A percentile compares a stretch with the other conserved stretches of the same genome.
These are phyloP conservation scores for Albophoma yamanashiensis DNA, from an alignment of 2,329 filamentous ascomycete species.

Conservation along the genomic window DNA sequence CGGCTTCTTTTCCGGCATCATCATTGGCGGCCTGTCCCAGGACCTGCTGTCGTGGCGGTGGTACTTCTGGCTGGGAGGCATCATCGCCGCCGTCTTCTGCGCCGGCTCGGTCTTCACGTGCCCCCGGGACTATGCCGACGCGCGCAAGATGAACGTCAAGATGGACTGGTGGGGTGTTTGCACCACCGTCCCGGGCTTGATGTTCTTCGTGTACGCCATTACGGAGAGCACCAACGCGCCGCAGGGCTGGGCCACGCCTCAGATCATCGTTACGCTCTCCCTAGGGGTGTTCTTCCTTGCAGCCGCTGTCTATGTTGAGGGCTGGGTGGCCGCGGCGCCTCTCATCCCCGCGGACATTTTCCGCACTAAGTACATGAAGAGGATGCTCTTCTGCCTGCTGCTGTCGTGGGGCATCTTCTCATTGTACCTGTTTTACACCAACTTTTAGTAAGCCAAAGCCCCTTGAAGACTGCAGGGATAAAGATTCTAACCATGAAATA, in stretches of 20 bases:
- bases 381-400: conserved; percentile 43
- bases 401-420: conserved; percentile 44
- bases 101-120: conserved; percentile 30
- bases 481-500: conserved; percentile 9
- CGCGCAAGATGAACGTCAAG: conserved; percentile 14
- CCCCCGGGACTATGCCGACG: conserved; percentile 22
- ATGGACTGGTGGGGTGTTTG: conserved; percentile 54
- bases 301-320: conserved; percentile 51
- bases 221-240: conserved; percentile 54
- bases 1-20: conserved; percentile 52
- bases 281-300: conserved; percentile 43
- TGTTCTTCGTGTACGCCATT: conserved; percentile 58
- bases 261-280: conserved; percentile 49
- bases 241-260: conserved; percentile 52
- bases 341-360: conserved; percentile 56
- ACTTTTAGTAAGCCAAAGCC: conserved; percentile 42
- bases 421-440: conserved; percentile 52
- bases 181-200: conserved; percentile 44
- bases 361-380: conserved; percentile 48
- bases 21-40: conserved; percentile 50
- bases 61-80: conserved; percentile 56
- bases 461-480: conserved; percentile 1
- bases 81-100: conserved; percentile 34
- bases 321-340: conserved; percentile 48
- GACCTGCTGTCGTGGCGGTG: conserved; percentile 51